phyloP scores from a whole-genome alignment of 2,329 filamentous ascomycete species.

The Talaromyces sp. region DNA sequence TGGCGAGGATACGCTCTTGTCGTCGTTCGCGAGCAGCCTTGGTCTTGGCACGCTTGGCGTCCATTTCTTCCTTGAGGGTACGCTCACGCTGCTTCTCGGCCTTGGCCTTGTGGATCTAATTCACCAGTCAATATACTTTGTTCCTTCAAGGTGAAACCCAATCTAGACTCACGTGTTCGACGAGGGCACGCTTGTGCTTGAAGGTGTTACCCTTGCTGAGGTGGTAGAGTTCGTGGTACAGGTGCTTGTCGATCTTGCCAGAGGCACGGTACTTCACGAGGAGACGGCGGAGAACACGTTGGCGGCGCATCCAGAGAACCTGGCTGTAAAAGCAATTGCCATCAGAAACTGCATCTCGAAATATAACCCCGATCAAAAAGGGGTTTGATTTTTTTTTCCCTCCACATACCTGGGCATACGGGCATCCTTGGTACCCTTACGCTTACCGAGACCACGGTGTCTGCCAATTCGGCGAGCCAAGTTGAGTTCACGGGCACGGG shows the following conservation, averaged over 20 bases:
- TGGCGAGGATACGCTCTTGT: constrained; percentile 82
- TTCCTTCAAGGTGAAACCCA: constrained; percentile 6
- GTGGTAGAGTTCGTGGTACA: constrained; percentile 99
- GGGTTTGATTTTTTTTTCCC: neutral
- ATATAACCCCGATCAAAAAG: neutral
- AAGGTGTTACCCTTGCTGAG: constrained; percentile 99
- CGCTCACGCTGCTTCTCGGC: constrained; percentile 97
- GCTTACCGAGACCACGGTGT: constrained; percentile 99
- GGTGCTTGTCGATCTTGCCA: constrained; percentile 99
- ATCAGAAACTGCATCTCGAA: constrained; percentile 3
- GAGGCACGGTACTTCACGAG: constrained; percentile 99
- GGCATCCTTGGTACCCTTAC: constrained; percentile 99
- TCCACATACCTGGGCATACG: constrained; percentile 89
- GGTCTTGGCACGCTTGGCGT: constrained; percentile 99
- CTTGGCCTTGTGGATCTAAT: constrained; percentile 98
- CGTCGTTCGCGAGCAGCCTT: constrained; percentile 99
- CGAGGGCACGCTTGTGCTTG: constrained; percentile 99
- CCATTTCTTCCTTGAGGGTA: constrained; percentile 98
- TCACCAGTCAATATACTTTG: constrained; percentile 17
- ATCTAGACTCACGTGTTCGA: constrained; percentile 90
- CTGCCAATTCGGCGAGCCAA: constrained; percentile 90
- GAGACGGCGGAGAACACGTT: constrained; percentile 97
- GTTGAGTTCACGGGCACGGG: constrained; percentile 91
- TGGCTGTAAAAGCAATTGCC: constrained; percentile 54
- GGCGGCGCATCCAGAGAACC: constrained; percentile 99